Evolutionary conservation across 306 rosid genomes (phyloP), one percentile per base, ranked within the genome.

Genomic region (Phaseolus lunatus): DNA sequence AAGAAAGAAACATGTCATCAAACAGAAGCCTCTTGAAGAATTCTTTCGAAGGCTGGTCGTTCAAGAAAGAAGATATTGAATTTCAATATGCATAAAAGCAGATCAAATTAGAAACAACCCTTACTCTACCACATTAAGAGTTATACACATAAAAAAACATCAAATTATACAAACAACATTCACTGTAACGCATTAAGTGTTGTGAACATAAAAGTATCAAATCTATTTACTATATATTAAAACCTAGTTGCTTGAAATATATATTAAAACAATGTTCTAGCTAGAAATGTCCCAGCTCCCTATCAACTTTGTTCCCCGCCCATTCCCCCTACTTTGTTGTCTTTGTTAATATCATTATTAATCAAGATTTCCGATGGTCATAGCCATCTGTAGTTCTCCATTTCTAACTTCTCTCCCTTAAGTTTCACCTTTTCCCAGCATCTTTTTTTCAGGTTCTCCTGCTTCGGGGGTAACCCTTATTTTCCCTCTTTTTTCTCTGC

Each of bases 51-150:
- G 29, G 57, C 15, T 39, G 27, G 19, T 19, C 7, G 0, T 78
- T 27, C 52, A 20, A 47, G 20, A 29, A 68, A 50, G 13, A 83
- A 67, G 7, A 27, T 44, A 72, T 76, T 37, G 12, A 73, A 78
- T 72, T 47, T 77, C 65, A 54, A 72, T 45, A 54, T 14, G 52
- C 58, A 80, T 27, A 52, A 70, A 54, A 39, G 31, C 13, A 16
- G n/a, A 61, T 61, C 67, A 61, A 61, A 61, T 61, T 31, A 29
- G 22, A 31, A 61, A 61, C 44, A 61, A 16, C 67, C 0, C 44
- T 29, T 11, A 29, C 23, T 62, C 44, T 8, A 62, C 7, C 68
- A 33, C 1, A 29, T 9, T n/a, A 62, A 31, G 14, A n/a, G 23
- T 8, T 62, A 62, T 31, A 33, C 9, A 62, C 68, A 62, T 29